Percentiles rank a stretch among this genome's conserved stretches.
phyloP scores from a whole-genome alignment of 352 stramenopile species.

The Globisporangium lucens region DNA sequence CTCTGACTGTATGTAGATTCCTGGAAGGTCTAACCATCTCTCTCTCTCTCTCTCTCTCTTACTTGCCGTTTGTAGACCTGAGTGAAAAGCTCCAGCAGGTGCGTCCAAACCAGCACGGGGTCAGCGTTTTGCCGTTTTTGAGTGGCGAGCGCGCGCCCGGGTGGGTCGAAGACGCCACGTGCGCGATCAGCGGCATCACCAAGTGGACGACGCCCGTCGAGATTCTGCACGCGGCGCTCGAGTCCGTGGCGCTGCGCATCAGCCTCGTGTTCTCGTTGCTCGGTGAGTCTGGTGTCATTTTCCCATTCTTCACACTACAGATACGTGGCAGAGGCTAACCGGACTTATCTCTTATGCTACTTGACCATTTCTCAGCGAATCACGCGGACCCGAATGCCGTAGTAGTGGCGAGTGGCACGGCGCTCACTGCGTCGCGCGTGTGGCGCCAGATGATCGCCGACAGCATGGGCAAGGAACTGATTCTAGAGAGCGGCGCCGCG shows the following conservation, averaged over 20 bases:
- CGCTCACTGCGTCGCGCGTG: conserved; percentile 67
- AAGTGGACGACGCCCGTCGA: conserved; percentile 88
- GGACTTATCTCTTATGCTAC: neutral
- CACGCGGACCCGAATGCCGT: conserved; percentile 46
- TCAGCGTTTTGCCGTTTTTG: conserved; percentile 92
- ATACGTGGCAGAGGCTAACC: neutral
- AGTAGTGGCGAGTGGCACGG: conserved; percentile 78
- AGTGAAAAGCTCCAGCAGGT: conserved; percentile 33
- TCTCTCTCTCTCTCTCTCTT: neutral
- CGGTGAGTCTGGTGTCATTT: conserved; percentile 23
- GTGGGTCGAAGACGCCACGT: conserved; percentile 88
- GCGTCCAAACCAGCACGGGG: conserved; percentile 50
- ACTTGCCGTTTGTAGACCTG: conserved; percentile 23
- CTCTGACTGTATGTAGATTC: neutral
- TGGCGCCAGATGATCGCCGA: conserved; percentile 90
- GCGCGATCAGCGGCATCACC: conserved; percentile 90
- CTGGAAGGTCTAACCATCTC: neutral
- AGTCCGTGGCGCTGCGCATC: conserved; percentile 90
- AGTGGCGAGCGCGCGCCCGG: conserved; percentile 92
- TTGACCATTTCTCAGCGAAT: conserved; percentile 12
- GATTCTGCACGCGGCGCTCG: conserved; percentile 88
- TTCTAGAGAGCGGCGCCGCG: conserved; percentile 50
- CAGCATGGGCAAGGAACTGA: conserved; percentile 65
- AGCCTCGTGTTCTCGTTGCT: conserved; percentile 83
- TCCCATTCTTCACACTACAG: neutral